phyloP scores from a whole-genome alignment of 2,329 filamentous ascomycete genomes.

The Helicocarpus griseus region DNA sequence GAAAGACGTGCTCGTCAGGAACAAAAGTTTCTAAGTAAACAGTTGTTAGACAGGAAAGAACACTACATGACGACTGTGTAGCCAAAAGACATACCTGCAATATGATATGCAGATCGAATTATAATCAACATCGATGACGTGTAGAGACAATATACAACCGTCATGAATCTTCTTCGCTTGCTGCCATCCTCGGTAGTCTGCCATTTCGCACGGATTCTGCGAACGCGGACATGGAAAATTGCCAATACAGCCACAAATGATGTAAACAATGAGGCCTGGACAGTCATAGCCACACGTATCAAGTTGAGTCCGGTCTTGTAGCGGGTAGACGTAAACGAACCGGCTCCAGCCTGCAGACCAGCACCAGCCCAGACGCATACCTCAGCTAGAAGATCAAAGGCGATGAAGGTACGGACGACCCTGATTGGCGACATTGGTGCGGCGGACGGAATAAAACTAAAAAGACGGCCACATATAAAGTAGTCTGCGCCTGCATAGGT shows the following conservation, averaged over 20 bases:
- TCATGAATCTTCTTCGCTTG: constrained; percentile 3
- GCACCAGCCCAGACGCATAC: constrained; percentile 7
- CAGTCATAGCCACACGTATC: constrained; percentile 7
- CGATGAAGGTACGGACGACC: constrained; percentile 7
- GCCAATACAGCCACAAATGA: constrained; percentile 4
- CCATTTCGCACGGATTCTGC: background rate
- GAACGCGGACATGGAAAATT: constrained; percentile 2
- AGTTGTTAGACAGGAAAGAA: background rate
- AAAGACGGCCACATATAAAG: constrained; percentile 8
- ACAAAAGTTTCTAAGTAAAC: constrained; percentile 7
- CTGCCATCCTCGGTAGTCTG: background rate
- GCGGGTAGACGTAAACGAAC: background rate
- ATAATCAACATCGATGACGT: constrained; percentile 8
- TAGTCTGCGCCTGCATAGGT: constrained; percentile 11
- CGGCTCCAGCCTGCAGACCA: background rate
- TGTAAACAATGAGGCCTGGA: constrained; percentile 4
- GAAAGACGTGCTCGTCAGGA: constrained; percentile 3
- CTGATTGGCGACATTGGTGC: constrained; percentile 8
- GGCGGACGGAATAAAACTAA: constrained; percentile 7
- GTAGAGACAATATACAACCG: constrained; percentile 7
- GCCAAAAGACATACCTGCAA: constrained; percentile 3
- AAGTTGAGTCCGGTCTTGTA: constrained; percentile 7
- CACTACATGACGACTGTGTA: no score
- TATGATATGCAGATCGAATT: constrained; percentile 8
- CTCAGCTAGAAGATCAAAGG: constrained; percentile 9